A percentile compares a stretch with the other conserved stretches of the same genome.
Evolutionary conservation across 2,329 filamentous ascomycete genomes (phyloP).

Genomic region (Fusarium torreyae): DNA sequence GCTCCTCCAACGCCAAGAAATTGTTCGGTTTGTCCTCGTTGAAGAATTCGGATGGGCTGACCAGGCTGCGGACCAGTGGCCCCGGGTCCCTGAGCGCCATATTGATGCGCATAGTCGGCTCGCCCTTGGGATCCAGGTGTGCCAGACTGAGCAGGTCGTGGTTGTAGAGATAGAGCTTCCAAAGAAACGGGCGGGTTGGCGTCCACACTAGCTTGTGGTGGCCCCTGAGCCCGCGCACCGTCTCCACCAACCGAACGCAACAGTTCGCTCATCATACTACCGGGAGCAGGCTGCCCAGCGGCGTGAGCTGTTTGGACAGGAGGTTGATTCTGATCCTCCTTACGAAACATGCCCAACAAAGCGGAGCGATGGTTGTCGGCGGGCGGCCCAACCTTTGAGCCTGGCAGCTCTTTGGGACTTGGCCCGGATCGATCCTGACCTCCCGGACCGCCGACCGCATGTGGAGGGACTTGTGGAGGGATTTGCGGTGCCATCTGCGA

Average conservation of each 20-base stretch:
- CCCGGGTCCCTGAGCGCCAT: constrained; percentile 27
- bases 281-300: constrained; percentile 27
- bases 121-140: constrained; percentile 35
- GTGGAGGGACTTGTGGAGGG: constrained; percentile 21
- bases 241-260: constrained; percentile 36
- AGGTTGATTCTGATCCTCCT: constrained; percentile 44
- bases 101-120: constrained; percentile 38
- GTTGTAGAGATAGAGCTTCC: constrained; percentile 43
- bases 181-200: constrained; percentile 37
- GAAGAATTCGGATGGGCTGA: constrained; percentile 55
- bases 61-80: constrained; percentile 22
- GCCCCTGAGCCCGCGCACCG: constrained; percentile 22
- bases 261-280: constrained; percentile 43
- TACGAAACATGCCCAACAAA: constrained; percentile 70
- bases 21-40: constrained; percentile 53
- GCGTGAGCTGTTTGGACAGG: constrained; percentile 23
- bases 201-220: constrained; percentile 35
- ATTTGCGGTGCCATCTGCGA: constrained; percentile 16
- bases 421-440: constrained; percentile 38
- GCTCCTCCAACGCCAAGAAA: constrained; percentile 35
- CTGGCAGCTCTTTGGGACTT: constrained; percentile 50
- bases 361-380: constrained; percentile 61
- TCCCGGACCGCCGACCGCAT: constrained; percentile 12
- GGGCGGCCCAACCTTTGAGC: constrained; percentile 44
- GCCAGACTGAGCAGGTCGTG: constrained; percentile 25